Base-by-base conservation (phyloP, 306 rosid species). In the Sesbania bispinosa region DNA sequence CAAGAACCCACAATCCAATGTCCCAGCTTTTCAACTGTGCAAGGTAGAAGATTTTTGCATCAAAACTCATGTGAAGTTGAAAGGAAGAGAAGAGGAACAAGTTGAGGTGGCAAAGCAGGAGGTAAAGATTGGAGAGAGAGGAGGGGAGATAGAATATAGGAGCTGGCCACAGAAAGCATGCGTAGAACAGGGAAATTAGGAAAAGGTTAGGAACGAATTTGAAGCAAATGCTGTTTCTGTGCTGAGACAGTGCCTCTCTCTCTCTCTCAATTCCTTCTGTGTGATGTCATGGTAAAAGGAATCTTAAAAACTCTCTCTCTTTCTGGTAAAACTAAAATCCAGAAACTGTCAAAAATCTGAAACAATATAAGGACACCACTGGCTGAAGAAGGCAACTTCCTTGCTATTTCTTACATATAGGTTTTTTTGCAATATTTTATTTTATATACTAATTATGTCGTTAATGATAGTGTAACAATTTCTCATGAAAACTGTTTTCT, bases 161-260 rank as follows among this genome's bases (percentile, higher is more conserved):
- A 42, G 75, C 45, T 51, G 69, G 83, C 48, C 63, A 69, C 54
- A 83, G 74, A 69, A 75, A 79, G 78, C 74, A 78, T 71, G 82
- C 78, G 82, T 71, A 36, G 35, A 71, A 64, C 53, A 55, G 80
- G 78, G 55, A 84, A 78, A 78, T 75, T 78, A 85, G 84, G 88
- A 71, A 72, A 62, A 78, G 80, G 86, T 75, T 81, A 78, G 88
- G 86, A 85, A 62, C 54, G 76, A 70, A 77, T 70, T 75, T 45
- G 80, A 77, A 26, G 67, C 70, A 78, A 84, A 81, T 78, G 84
- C 82, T 50, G 81, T 81, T 81, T 75, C 77, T 66, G 80, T 75
- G 77, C 69, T 3, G 32, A 70, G 67, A 53, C 68, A 53, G 68
- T 53, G 63, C 33, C 46, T 10, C 19, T 26, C 43, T 19, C 30